phyloP scores from a whole-genome alignment of 1,139 yeast species.

The Debaryomycetaceae sp. region DNA sequence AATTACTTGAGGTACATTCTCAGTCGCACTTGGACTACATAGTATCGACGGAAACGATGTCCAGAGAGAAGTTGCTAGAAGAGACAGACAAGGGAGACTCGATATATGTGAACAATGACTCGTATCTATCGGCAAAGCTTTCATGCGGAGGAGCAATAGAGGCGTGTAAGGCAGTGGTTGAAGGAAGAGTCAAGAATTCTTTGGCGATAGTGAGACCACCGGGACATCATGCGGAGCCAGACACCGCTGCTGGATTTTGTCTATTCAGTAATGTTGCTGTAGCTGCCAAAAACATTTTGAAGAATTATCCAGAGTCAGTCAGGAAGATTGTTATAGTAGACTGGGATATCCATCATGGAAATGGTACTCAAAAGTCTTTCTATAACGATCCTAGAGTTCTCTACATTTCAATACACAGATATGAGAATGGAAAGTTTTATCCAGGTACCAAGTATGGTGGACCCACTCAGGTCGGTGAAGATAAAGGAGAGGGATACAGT shows the following conservation, averaged over 20 bases:
- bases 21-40: slow-evolving; percentile 74
- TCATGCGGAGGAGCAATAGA: slow-evolving; percentile 98
- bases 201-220: slow-evolving; percentile 97
- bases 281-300: slow-evolving; percentile 83
- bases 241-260: slow-evolving; percentile 95
- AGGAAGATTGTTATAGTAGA: slow-evolving; percentile 81
- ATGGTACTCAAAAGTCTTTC: slow-evolving; percentile 95
- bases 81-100: slow-evolving; percentile 94
- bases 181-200: slow-evolving; percentile 86
- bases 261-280: slow-evolving; percentile 95
- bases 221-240: slow-evolving; percentile 99
- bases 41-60: slow-evolving; percentile 73
- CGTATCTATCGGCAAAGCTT: slow-evolving; percentile 79
- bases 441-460: slow-evolving; percentile 90
- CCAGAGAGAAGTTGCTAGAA: slow-evolving; percentile 70
- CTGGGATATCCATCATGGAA: slow-evolving; percentile 99
- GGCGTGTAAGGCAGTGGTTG: slow-evolving; percentile 93
- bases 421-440: slow-evolving; percentile 87
- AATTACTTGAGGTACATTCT: slow-evolving; percentile 82
- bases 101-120: slow-evolving; percentile 90
- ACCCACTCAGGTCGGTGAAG: slow-evolving; percentile 77
- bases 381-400: slow-evolving; percentile 85
- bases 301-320: slow-evolving; percentile 83
- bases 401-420: slow-evolving; percentile 87
- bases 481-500: slow-evolving; percentile 79